Evolutionary conservation across 2,329 filamentous ascomycete species (phyloP).

Genomic region (Aspergillus sojae): DNA sequence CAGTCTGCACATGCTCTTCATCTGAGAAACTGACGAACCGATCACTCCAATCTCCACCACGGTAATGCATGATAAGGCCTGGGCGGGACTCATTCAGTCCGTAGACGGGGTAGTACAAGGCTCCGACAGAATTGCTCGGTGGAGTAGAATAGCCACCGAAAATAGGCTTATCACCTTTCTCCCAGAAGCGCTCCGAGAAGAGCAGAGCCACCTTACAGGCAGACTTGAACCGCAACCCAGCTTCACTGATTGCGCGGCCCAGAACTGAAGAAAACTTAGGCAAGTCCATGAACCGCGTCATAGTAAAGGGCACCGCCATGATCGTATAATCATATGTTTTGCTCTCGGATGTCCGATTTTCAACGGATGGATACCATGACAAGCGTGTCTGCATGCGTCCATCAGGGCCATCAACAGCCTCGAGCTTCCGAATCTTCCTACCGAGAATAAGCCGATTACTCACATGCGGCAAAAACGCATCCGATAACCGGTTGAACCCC

Average conservation of each 20-base stretch:
- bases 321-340: slow-evolving; percentile 45
- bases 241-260: slow-evolving; percentile 25
- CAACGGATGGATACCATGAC: slow-evolving; percentile 27
- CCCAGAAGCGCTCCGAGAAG: slow-evolving; percentile 38
- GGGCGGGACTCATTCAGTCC: slow-evolving; percentile 35
- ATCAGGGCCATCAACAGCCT: slow-evolving; percentile 14
- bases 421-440: slow-evolving; percentile 28
- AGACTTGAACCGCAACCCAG: slow-evolving; percentile 33
- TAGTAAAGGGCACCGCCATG: slow-evolving; percentile 42
- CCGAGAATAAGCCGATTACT: slow-evolving; percentile 25
- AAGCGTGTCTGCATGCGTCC: slow-evolving; percentile 20
- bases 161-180: slow-evolving; percentile 32
- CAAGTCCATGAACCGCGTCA: slow-evolving; percentile 42
- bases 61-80: slow-evolving; percentile 36
- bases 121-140: slow-evolving; percentile 27
- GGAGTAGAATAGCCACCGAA: slow-evolving; percentile 34
- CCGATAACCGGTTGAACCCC: slow-evolving; percentile 39
- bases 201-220: slow-evolving; percentile 38
- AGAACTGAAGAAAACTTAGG: slow-evolving; percentile 37
- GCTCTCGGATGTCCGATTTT: slow-evolving; percentile 26
- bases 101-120: slow-evolving; percentile 37
- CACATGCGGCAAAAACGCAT: slow-evolving; percentile 40
- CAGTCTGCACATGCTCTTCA: slow-evolving; percentile 30
- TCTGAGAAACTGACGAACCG: slow-evolving; percentile 33
- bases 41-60: slow-evolving; percentile 34